These are phyloP conservation scores for Teratosphaeria destructans DNA, from an alignment of 2,329 filamentous ascomycete genomes.

Conservation along the genomic window DNA sequence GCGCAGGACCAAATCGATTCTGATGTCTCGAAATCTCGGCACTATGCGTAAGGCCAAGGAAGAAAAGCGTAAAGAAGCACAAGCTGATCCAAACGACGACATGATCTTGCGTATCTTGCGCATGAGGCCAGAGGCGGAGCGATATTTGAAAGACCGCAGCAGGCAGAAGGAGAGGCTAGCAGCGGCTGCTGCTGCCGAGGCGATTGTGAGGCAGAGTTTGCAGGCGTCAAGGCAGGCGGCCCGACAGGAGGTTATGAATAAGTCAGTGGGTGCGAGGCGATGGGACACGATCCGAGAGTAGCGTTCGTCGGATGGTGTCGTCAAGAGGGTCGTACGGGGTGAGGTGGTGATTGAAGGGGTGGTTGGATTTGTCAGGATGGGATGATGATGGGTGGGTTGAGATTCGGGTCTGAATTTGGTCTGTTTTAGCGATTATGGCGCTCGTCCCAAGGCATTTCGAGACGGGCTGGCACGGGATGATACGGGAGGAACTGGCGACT, in stretches of 20 bases:
- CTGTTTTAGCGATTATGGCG: neutral
- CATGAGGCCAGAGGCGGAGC: conserved; percentile 83
- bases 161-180: conserved; percentile 89
- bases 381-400: neutral
- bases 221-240: conserved; percentile 31
- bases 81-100: conserved; percentile 93
- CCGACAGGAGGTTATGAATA: neutral
- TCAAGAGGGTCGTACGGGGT: neutral
- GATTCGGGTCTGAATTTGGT: neutral
- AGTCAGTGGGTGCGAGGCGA: conserved; percentile 3
- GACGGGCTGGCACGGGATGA: neutral
- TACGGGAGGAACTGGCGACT: neutral
- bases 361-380: neutral
- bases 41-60: conserved; percentile 95
- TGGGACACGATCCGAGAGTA: conserved; percentile 16
- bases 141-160: conserved; percentile 81
- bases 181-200: conserved; percentile 78
- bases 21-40: conserved; percentile 87
- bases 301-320: conserved; percentile 1
- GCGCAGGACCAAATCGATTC: conserved; percentile 51
- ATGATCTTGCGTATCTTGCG: conserved; percentile 93
- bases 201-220: conserved; percentile 90
- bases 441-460: neutral
- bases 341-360: neutral
- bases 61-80: conserved; percentile 87